Percentiles rank a stretch among this genome's conserved stretches.
Conservation (phyloP, 2,329 filamentous ascomycete genomes). For the Beauveria sp. region DNA sequence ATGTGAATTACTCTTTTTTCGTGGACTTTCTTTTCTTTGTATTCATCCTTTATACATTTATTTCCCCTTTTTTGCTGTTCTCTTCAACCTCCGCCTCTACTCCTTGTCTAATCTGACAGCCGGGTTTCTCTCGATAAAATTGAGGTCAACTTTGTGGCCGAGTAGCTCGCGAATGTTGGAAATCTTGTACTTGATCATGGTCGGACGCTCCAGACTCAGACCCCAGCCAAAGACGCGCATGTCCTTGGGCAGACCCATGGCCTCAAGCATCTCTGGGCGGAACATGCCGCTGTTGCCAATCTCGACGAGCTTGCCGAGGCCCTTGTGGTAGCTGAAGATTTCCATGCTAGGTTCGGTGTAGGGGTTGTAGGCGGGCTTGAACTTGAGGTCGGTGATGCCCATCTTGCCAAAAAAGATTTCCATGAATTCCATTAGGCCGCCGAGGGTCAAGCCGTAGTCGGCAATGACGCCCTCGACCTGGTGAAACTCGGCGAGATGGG, state of each 20-base stretch:
- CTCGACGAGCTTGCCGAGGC: slow-evolving; percentile 79
- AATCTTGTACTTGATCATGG: slow-evolving; percentile 92
- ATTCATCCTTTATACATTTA: neutral
- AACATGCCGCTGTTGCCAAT: slow-evolving; percentile 99
- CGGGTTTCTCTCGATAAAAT: slow-evolving; percentile 85
- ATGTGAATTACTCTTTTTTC: neutral
- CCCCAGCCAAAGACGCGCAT: slow-evolving; percentile 94
- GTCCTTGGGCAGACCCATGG: slow-evolving; percentile 88
- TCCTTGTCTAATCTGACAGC: slow-evolving; percentile 85
- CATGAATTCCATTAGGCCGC: slow-evolving; percentile 88
- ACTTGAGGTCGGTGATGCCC: slow-evolving; percentile 76
- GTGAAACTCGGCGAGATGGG: slow-evolving; percentile 95
- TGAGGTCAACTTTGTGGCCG: slow-evolving; percentile 90
- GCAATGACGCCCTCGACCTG: slow-evolving; percentile 98
- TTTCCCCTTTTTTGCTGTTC: neutral
- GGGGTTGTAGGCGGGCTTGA: slow-evolving; percentile 92
- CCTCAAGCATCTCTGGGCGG: slow-evolving; percentile 90
- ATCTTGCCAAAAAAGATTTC: slow-evolving; percentile 94
- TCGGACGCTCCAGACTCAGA: slow-evolving; percentile 82
- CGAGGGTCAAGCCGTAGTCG: slow-evolving; percentile 86
- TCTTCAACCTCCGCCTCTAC: slow-evolving; percentile 31
- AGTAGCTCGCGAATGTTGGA: slow-evolving; percentile 88
- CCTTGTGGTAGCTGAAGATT: slow-evolving; percentile 92
- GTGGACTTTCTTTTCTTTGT: neutral
- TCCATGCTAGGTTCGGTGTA: slow-evolving; percentile 97